phyloP scores from a whole-genome alignment of 306 rosid genomes.

The Pterocarpus macrocarpus region DNA sequence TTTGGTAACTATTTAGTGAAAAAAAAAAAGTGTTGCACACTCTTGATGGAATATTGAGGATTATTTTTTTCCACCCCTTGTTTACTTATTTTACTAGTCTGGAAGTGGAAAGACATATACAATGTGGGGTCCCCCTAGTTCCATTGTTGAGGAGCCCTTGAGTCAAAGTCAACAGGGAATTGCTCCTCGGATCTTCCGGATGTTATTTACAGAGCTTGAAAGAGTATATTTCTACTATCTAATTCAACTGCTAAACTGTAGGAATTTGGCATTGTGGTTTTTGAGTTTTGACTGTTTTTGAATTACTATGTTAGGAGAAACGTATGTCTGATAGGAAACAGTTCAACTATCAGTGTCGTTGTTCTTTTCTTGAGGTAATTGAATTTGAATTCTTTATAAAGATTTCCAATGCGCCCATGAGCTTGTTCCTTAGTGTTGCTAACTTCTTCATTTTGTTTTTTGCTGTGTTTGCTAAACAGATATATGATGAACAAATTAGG shows the following conservation, averaged over 20 bases:
- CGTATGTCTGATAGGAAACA: slow-evolving; percentile 68
- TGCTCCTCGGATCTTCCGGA: slow-evolving; percentile 82
- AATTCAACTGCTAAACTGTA: not conserved
- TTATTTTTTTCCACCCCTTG: not conserved
- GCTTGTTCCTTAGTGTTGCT: slow-evolving; percentile 11
- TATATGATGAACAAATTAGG: slow-evolving; percentile 49
- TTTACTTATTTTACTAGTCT: slow-evolving; percentile 56
- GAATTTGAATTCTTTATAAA: slow-evolving; percentile 16
- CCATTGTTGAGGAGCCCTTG: slow-evolving; percentile 80
- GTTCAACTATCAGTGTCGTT: slow-evolving; percentile 85
- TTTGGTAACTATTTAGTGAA: slow-evolving; percentile 1
- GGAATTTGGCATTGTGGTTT: slow-evolving; percentile 18
- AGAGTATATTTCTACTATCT: slow-evolving; percentile 62
- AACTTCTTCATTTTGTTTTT: not conserved
- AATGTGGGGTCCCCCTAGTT: slow-evolving; percentile 94
- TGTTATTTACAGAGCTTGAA: slow-evolving; percentile 83
- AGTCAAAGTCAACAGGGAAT: slow-evolving; percentile 70
- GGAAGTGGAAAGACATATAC: slow-evolving; percentile 96
- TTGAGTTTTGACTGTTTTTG: slow-evolving; percentile 45
- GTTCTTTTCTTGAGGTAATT: slow-evolving; percentile 90
- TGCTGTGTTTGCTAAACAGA: slow-evolving; percentile 41
- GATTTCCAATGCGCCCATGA: not conserved
- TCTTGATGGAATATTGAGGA: slow-evolving; percentile 39
- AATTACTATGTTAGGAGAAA: slow-evolving; percentile 67
- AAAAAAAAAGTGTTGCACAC: not conserved